phyloP scores from a whole-genome alignment of 768 basidiomycete species.

The Hortiboletus campestris region DNA sequence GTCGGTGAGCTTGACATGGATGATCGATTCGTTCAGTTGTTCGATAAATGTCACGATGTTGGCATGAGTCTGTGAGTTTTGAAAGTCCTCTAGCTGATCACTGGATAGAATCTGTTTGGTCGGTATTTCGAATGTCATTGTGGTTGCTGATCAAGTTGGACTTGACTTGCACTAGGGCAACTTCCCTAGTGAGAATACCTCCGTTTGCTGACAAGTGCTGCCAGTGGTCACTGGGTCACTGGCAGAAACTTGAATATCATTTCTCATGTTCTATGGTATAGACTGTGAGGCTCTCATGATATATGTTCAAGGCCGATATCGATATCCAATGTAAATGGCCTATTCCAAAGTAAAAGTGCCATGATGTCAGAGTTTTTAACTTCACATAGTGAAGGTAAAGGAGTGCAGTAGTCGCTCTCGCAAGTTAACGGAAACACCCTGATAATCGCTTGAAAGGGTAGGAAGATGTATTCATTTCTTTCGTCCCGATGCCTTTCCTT shows the following conservation, averaged over 20 bases:
- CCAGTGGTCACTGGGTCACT: too few species aligned
- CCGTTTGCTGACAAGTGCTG: too few species aligned
- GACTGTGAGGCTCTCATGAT: background rate
- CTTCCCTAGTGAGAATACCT: too few species aligned
- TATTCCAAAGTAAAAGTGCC: background rate
- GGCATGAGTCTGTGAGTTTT: conserved; percentile 66
- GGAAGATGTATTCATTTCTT: conserved; percentile 16
- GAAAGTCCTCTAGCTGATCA: conserved; percentile 80
- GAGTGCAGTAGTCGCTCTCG: background rate
- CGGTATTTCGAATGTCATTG: conserved; percentile 48
- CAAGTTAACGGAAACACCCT: background rate
- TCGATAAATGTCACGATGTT: conserved; percentile 71
- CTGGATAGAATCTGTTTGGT: conserved; percentile 73
- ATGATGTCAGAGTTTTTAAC: background rate
- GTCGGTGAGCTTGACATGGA: conserved; percentile 75
- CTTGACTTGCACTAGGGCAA: too few species aligned
- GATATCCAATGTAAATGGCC: background rate
- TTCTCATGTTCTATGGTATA: too few species aligned
- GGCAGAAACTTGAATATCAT: too few species aligned
- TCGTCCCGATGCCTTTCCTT: conserved; percentile 30
- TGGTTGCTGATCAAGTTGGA: conserved; percentile 10
- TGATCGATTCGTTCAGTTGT: conserved; percentile 68
- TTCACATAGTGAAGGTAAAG: background rate
- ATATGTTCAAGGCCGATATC: background rate
- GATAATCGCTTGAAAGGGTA: background rate